Percentiles rank a stretch among this genome's conserved stretches.
These are phyloP conservation scores for Erodium moschatum DNA, from an alignment of 441 rosid genomes.

Conservation along the genomic window DNA sequence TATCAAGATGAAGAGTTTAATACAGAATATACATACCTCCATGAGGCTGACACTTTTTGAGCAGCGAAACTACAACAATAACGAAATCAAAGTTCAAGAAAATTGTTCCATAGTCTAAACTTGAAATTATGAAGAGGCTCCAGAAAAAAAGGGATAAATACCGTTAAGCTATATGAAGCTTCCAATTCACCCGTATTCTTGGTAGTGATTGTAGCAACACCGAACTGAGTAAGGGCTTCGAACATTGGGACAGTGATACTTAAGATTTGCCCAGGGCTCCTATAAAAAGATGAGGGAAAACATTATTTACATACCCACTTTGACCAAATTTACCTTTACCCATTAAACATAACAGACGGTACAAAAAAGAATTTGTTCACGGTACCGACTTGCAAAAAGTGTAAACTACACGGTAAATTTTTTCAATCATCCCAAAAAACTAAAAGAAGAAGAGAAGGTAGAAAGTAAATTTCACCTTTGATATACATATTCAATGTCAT, in stretches of 20 bases:
- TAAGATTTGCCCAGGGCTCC: slow-evolving; percentile 87
- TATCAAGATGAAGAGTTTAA: neutral
- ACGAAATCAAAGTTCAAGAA: neutral
- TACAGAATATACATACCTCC: slow-evolving; percentile 42
- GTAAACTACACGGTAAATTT: too few relatives aligned
- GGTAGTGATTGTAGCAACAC: slow-evolving; percentile 64
- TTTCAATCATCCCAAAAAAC: neutral
- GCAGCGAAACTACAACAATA: slow-evolving; percentile 63
- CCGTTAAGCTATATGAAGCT: slow-evolving; percentile 92
- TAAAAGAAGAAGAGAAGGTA: neutral
- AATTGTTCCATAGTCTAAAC: neutral
- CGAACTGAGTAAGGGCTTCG: slow-evolving; percentile 80
- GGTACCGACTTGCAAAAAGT: too few relatives aligned
- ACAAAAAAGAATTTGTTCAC: too few relatives aligned
- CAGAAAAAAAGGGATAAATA: slow-evolving; percentile 22
- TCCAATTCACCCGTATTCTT: slow-evolving; percentile 75
- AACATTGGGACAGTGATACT: slow-evolving; percentile 63
- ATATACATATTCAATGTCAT: slow-evolving; percentile 89
- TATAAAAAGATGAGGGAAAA: slow-evolving; percentile 20
- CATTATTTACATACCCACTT: too few relatives aligned
- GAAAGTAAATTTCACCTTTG: slow-evolving; percentile 43
- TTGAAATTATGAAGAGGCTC: neutral
- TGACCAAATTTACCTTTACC: too few relatives aligned
- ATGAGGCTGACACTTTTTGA: slow-evolving; percentile 60
- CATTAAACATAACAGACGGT: too few relatives aligned